Percentiles rank a stretch among this genome's conserved stretches.
phyloP scores from a whole-genome alignment of 495 filamentous ascomycete genomes.

The Rostrohypoxylon terebratum region DNA sequence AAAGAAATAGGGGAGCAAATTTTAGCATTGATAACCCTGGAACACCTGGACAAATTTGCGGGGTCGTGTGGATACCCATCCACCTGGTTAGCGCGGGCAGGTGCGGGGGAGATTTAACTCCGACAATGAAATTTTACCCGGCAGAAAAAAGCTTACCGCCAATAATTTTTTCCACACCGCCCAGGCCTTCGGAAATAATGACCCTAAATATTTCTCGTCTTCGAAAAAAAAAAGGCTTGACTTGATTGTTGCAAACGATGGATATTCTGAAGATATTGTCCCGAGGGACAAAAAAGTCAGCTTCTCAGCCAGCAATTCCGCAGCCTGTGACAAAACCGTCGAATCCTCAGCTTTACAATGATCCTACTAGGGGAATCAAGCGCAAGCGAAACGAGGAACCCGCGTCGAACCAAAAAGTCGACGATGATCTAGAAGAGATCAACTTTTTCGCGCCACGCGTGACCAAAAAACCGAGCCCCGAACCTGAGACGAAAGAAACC shows the following conservation, averaged over 20 bases:
- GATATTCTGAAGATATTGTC: conserved; percentile 77
- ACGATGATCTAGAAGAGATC: conserved; percentile 54
- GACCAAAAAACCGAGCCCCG: conserved; percentile 31
- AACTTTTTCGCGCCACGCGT: conserved; percentile 63
- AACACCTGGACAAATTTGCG: too few species aligned
- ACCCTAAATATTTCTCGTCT: conserved; percentile 8
- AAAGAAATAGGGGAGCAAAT: neutral
- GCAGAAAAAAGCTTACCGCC: conserved; percentile 43
- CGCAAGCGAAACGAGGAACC: conserved; percentile 59
- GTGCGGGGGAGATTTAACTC: conserved; percentile 23
- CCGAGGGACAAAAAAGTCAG: conserved; percentile 66
- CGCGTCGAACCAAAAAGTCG: conserved; percentile 38
- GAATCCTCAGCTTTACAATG: conserved; percentile 66
- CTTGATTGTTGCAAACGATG: conserved; percentile 54
- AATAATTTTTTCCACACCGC: conserved; percentile 43
- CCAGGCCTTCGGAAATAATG: conserved; percentile 16
- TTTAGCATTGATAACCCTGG: too few species aligned
- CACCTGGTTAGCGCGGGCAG: neutral
- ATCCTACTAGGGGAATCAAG: conserved; percentile 59
- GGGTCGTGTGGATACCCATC: conserved; percentile 12
- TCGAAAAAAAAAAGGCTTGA: neutral
- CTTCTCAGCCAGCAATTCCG: conserved; percentile 40
- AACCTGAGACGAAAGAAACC: conserved; percentile 21
- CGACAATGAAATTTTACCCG: conserved; percentile 25
- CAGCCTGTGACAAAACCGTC: conserved; percentile 49